Evolutionary conservation across 331 rosid species (phyloP).

Genomic region (Pyrus hybrid): DNA sequence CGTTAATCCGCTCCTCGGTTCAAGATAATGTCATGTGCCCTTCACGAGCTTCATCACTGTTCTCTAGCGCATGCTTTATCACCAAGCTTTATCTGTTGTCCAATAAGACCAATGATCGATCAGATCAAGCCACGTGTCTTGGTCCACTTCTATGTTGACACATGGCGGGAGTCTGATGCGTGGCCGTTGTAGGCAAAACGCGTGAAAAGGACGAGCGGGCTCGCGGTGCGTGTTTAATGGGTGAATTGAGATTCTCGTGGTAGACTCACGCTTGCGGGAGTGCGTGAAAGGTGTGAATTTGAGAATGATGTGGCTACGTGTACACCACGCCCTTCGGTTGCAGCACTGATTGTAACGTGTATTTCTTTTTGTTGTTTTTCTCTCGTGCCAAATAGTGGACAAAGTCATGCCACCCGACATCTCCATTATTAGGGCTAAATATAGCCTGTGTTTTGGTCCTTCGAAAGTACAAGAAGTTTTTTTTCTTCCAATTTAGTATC

Average conservation of each 20-base stretch:
- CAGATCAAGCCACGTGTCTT: neutral
- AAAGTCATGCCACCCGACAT: no score
- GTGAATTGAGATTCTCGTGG: neutral
- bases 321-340: no score
- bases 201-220: constrained; percentile 17
- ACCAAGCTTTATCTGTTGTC: neutral
- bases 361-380: no score
- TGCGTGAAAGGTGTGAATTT: no score
- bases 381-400: no score
- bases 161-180: neutral
- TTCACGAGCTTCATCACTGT: neutral
- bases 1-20: neutral
- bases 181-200: constrained; percentile 1
- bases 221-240: neutral
- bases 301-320: no score
- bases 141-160: neutral
- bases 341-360: no score
- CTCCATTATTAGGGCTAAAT: no score
- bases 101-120: neutral
- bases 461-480: no score
- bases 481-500: no score
- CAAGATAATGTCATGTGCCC: constrained; percentile 2
- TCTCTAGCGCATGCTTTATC: neutral
- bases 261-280: neutral
- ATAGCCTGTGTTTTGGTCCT: no score